Percentiles rank a stretch among this genome's conserved stretches.
Evolutionary conservation across 768 basidiomycete genomes (phyloP).

Genomic region (Podaxis carcinomalis): DNA sequence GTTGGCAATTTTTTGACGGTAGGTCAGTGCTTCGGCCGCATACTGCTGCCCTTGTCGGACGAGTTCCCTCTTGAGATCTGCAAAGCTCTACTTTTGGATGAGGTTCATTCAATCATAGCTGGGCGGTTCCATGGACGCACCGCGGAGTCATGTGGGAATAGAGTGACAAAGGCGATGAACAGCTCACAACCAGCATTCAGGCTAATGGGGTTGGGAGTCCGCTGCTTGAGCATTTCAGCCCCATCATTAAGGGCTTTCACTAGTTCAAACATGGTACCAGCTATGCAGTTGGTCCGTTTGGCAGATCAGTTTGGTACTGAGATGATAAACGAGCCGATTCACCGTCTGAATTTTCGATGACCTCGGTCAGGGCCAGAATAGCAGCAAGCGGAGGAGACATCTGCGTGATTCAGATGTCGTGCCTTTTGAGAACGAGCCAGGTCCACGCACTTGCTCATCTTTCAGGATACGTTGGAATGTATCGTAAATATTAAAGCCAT

Average conservation of each 20-base stretch:
- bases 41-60: conserved; percentile 79
- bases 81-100: conserved; percentile 59
- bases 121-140: conserved; percentile 37
- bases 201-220: conserved; percentile 76
- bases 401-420: conserved; percentile 30
- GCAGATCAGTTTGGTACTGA: neutral
- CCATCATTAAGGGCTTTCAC: conserved; percentile 78
- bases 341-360: conserved; percentile 80
- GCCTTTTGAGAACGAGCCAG: conserved; percentile 1
- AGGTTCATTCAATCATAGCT: conserved; percentile 9
- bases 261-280: conserved; percentile 92
- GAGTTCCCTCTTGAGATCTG: conserved; percentile 77
- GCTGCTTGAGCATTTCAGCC: conserved; percentile 55
- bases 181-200: conserved; percentile 87
- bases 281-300: conserved; percentile 32
- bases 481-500: conserved; percentile 32
- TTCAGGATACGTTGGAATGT: conserved; percentile 59
- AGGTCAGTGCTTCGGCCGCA: conserved; percentile 73
- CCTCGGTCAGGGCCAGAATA: conserved; percentile 77
- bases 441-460: conserved; percentile 52
- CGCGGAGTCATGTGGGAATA: conserved; percentile 76
- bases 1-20: conserved; percentile 85
- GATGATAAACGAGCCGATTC: conserved; percentile 16
- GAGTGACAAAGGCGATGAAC: conserved; percentile 85
- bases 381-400: conserved; percentile 84